Conservation (phyloP, 768 basidiomycete species). For the Epithele typhae region DNA sequence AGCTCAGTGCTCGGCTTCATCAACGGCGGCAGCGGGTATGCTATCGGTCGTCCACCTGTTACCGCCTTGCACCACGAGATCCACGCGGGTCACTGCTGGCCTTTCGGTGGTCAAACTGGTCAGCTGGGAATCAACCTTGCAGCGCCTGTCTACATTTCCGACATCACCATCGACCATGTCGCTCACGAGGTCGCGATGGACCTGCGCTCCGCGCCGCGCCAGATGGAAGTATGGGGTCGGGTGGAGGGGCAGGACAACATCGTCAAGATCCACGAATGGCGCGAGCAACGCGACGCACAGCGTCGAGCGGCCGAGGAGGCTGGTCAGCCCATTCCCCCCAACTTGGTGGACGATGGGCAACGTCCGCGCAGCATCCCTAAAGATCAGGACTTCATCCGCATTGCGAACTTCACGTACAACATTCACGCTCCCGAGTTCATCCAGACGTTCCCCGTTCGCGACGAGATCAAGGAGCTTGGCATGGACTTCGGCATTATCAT, state of each 20-base stretch:
- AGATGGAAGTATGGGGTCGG: conserved; percentile 90
- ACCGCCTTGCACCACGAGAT: conserved; percentile 84
- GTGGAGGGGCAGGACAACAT: conserved; percentile 76
- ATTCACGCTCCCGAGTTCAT: conserved; percentile 34
- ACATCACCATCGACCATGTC: conserved; percentile 86
- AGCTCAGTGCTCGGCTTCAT: conserved; percentile 49
- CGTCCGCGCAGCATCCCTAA: conserved; percentile 29
- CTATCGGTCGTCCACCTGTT: conserved; percentile 77
- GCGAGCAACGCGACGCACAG: conserved; percentile 36
- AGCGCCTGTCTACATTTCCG: conserved; percentile 49
- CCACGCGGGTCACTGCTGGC: conserved; percentile 89
- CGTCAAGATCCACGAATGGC: conserved; percentile 54
- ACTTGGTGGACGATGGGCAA: conserved; percentile 9
- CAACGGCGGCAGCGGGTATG: conserved; percentile 52
- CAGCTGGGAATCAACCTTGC: conserved; percentile 82
- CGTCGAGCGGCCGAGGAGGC: conserved; percentile 17
- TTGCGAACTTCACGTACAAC: conserved; percentile 47
- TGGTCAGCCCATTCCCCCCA: conserved; percentile 9
- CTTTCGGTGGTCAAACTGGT: conserved; percentile 74
- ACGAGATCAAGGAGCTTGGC: conserved; percentile 60
- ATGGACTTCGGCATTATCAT: conserved; percentile 86
- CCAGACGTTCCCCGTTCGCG: conserved; percentile 46
- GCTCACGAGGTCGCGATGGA: conserved; percentile 79
- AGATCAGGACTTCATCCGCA: conserved; percentile 32
- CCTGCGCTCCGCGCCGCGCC: conserved; percentile 71